phyloP scores from a whole-genome alignment of 805 yeast genomes.

The Scheffersomyces stipitis region DNA sequence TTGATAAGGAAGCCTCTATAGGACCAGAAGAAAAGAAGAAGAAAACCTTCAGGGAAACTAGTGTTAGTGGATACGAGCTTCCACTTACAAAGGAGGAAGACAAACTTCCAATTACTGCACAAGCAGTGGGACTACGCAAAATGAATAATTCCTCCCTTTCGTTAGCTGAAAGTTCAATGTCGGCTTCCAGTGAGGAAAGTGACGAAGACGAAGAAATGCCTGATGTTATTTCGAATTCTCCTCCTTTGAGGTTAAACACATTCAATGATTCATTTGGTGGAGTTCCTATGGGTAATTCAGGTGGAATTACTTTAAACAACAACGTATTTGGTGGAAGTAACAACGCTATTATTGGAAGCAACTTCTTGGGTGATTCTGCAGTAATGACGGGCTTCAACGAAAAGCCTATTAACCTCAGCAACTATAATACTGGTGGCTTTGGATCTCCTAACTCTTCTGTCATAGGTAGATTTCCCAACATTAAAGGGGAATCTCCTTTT shows the following conservation, averaged over 20 bases:
- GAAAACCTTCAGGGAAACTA: slow-evolving; percentile 31
- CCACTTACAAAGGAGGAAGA: slow-evolving; percentile 7
- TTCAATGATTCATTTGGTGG: slow-evolving; percentile 10
- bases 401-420: slow-evolving; percentile 5
- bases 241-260: slow-evolving; percentile 29
- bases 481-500: slow-evolving; percentile 19
- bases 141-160: background rate
- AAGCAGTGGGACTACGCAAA: background rate
- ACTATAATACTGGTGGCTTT: slow-evolving; percentile 11
- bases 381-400: background rate
- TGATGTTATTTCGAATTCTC: slow-evolving; percentile 16
- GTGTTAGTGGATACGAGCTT: slow-evolving; percentile 23
- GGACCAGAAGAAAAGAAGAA: slow-evolving; percentile 19
- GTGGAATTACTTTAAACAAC: background rate
- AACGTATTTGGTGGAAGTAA: background rate
- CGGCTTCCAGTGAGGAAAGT: slow-evolving; percentile 24
- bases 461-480: slow-evolving; percentile 9
- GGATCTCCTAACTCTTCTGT: slow-evolving; percentile 15
- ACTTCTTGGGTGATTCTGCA: background rate
- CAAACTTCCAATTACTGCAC: too few species aligned
- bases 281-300: background rate
- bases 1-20: slow-evolving; percentile 35
- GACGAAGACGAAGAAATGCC: slow-evolving; percentile 37
- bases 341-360: too few species aligned
- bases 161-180: slow-evolving; percentile 1